Evolutionary conservation across 2,329 filamentous ascomycete species (phyloP).

Genomic region (Pyrenochaeta sp.): DNA sequence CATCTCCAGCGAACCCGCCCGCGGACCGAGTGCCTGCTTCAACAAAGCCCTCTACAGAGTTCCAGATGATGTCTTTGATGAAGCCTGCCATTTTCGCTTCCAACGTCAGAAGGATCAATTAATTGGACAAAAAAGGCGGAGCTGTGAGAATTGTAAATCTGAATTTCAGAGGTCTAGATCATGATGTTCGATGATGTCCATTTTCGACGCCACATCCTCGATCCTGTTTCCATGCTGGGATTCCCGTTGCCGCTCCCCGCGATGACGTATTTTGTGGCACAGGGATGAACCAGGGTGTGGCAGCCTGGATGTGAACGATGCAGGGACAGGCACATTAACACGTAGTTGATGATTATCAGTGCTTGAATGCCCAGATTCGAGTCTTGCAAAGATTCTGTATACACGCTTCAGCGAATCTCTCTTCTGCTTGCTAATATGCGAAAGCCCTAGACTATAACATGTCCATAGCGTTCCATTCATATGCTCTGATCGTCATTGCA

Average conservation of each 20-base stretch:
- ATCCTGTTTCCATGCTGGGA: conserved; percentile 34
- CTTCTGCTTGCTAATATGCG: too few relatives aligned
- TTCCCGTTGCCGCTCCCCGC: conserved; percentile 22
- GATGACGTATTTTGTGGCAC: conserved; percentile 42
- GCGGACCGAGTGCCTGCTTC: conserved; percentile 47
- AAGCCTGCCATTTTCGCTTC: conserved; percentile 38
- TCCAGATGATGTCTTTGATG: conserved; percentile 49
- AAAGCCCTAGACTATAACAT: too few relatives aligned
- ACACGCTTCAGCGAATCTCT: too few relatives aligned
- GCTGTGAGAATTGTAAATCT: neutral
- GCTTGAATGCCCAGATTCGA: neutral
- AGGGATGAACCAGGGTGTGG: conserved; percentile 11
- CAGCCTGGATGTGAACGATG: conserved; percentile 1
- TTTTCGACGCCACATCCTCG: conserved; percentile 26
- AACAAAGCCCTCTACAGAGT: conserved; percentile 48
- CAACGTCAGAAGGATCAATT: neutral
- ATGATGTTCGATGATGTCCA: conserved; percentile 26
- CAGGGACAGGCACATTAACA: neutral
- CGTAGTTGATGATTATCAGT: neutral
- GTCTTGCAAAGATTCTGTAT: neutral
- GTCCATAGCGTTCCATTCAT: too few relatives aligned
- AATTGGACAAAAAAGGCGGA: neutral
- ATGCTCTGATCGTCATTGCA: too few relatives aligned
- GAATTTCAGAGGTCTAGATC: conserved; percentile 7
- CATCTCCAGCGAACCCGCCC: conserved; percentile 49